phyloP scores from a whole-genome alignment of 1,284 basidiomycete genomes.

The Ceratobasidium sp. region DNA sequence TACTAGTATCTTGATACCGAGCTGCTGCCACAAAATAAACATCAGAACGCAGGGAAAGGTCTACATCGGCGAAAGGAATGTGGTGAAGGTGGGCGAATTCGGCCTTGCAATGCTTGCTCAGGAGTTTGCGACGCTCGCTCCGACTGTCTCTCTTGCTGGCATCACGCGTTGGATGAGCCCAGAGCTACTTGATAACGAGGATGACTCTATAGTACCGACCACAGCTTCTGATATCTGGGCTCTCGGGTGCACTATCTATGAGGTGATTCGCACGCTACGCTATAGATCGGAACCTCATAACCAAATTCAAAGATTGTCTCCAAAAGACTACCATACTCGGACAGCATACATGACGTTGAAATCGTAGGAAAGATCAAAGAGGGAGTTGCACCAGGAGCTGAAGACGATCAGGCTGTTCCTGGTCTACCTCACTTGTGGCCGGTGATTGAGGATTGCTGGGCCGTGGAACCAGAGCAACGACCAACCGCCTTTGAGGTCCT shows the following conservation, averaged over 20 bases:
- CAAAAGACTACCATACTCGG: not conserved
- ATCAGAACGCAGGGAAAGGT: not conserved
- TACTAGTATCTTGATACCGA: not conserved
- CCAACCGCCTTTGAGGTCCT: not conserved
- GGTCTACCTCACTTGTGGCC: not conserved
- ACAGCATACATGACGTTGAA: not conserved
- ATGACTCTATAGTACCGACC: not conserved
- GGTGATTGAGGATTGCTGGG: not conserved
- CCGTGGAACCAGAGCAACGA: not conserved
- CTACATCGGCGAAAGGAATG: not conserved
- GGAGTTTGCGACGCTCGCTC: conserved; percentile 1
- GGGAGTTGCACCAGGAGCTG: not conserved
- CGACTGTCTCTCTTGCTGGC: not conserved
- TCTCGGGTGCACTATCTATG: not conserved
- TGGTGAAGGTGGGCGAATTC: conserved; percentile 14
- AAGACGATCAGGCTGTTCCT: too few species aligned
- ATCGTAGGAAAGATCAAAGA: not conserved
- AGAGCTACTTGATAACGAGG: not conserved
- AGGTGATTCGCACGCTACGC: too few species aligned
- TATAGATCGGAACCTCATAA: too few species aligned
- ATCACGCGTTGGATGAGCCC: conserved; percentile 25
- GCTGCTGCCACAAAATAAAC: too few species aligned
- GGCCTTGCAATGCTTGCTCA: conserved; percentile 12
- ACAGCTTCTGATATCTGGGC: not conserved
- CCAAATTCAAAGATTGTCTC: not conserved